Conservation (phyloP, 2,329 filamentous ascomycete genomes). For the Zymoseptoria pseudotritici region DNA sequence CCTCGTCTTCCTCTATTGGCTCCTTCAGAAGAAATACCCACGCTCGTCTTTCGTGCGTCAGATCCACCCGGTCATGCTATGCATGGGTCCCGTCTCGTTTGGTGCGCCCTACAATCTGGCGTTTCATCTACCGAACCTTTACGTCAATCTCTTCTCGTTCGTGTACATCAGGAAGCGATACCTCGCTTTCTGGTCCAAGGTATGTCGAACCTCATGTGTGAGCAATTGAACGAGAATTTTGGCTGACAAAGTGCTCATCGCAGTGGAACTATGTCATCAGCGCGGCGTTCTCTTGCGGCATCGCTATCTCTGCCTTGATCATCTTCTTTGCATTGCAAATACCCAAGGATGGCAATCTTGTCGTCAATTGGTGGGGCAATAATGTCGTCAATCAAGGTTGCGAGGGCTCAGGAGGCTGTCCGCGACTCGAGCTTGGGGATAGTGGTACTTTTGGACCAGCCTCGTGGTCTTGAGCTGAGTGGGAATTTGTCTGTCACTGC, state of each 20-base stretch:
- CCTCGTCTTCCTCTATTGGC: slow-evolving; percentile 3
- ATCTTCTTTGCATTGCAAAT: slow-evolving; percentile 8
- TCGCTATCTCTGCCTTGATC: slow-evolving; percentile 4
- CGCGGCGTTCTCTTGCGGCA: slow-evolving; percentile 4
- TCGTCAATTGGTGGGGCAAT: slow-evolving; percentile 5
- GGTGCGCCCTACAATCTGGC: slow-evolving; percentile 5
- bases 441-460: slow-evolving; percentile 2
- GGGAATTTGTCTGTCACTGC: not conserved
- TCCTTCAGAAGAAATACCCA: slow-evolving; percentile 2
- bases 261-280: slow-evolving; percentile 9
- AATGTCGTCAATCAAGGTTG: slow-evolving; percentile 1
- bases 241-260: not conserved
- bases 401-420: slow-evolving; percentile 4
- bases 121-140: slow-evolving; percentile 1
- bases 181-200: slow-evolving; percentile 7
- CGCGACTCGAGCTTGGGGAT: not conserved
- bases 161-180: slow-evolving; percentile 5
- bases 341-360: not conserved
- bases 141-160: slow-evolving; percentile 6
- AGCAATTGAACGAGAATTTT: not conserved
- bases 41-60: not conserved
- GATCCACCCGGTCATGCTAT: slow-evolving; percentile 4
- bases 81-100: slow-evolving; percentile 4
- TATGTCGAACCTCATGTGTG: not conserved
- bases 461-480: not conserved